Conservation (phyloP, 73 alveolate species). For the Uronychia setigera region DNA sequence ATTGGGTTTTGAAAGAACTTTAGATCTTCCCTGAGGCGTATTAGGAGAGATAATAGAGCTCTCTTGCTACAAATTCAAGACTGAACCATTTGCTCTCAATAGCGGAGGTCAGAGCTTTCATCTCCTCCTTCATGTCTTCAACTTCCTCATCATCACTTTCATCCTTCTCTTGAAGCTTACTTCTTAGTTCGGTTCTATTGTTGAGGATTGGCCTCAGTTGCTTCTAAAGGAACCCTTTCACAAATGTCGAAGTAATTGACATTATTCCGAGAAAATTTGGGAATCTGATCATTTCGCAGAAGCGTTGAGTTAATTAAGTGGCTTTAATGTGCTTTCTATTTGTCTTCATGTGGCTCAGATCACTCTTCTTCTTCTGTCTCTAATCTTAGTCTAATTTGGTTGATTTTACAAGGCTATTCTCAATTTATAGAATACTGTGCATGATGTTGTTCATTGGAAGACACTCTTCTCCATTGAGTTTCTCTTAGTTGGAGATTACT, state of each 20-base stretch:
- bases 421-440: not conserved
- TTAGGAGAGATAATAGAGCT: conserved; percentile 9
- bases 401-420: not conserved
- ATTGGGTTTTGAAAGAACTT: not conserved
- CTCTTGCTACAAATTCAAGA: conserved; percentile 15
- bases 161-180: not conserved
- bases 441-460: not conserved
- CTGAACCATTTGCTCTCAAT: conserved; percentile 11
- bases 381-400: not conserved
- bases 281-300: not conserved
- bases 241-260: not conserved
- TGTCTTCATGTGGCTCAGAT: not conserved
- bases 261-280: not conserved
- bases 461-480: not conserved
- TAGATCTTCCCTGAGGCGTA: not conserved
- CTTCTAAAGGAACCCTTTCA: conserved; percentile 19
- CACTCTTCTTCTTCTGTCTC: not conserved
- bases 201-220: not conserved
- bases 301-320: not conserved
- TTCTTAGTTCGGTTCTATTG: not conserved
- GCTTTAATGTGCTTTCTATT: not conserved
- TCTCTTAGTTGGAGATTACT: not conserved
- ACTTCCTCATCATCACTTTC: not conserved
- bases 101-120: not conserved
- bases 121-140: not conserved